phyloP scores from a whole-genome alignment of 495 filamentous ascomycete genomes.

The Penicillium antarcticum region DNA sequence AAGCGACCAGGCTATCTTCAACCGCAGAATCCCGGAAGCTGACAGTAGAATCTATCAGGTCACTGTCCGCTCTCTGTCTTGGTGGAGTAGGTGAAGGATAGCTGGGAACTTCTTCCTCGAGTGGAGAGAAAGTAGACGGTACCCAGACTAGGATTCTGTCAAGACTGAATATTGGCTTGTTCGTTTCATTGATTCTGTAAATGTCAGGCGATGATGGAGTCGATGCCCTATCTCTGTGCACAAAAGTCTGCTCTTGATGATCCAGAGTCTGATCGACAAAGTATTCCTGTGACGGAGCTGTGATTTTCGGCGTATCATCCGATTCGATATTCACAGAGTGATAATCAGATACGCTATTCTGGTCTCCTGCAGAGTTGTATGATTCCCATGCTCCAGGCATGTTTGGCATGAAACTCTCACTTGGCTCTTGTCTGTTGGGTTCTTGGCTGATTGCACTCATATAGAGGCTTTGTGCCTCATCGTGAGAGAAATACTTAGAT shows the following conservation, averaged over 20 bases:
- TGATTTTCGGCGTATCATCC: constrained; percentile 21
- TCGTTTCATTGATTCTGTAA: constrained; percentile 24
- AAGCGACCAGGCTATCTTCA: constrained; percentile 32
- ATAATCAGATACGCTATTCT: background rate
- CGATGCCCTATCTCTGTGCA: constrained; percentile 17
- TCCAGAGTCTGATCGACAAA: constrained; percentile 11
- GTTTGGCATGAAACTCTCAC: constrained; percentile 36
- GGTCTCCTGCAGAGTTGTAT: constrained; percentile 13
- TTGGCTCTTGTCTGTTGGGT: constrained; percentile 47
- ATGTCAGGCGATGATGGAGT: constrained; percentile 14
- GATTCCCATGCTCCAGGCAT: constrained; percentile 64
- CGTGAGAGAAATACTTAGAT: constrained; percentile 82
- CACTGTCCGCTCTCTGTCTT: constrained; percentile 12
- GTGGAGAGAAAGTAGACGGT: constrained; percentile 16
- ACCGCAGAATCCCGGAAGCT: constrained; percentile 16
- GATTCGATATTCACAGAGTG: background rate
- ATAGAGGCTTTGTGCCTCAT: constrained; percentile 95
- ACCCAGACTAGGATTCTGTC: constrained; percentile 37
- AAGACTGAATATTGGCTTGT: constrained; percentile 33
- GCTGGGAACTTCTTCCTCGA: constrained; percentile 1
- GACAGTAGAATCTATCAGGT: constrained; percentile 20
- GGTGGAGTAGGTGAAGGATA: constrained; percentile 4
- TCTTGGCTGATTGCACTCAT: constrained; percentile 67
- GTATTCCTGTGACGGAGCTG: constrained; percentile 15
- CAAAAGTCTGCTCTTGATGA: constrained; percentile 5